Conservation (phyloP, 306 rosid genomes). For the Rubus idaeus region DNA sequence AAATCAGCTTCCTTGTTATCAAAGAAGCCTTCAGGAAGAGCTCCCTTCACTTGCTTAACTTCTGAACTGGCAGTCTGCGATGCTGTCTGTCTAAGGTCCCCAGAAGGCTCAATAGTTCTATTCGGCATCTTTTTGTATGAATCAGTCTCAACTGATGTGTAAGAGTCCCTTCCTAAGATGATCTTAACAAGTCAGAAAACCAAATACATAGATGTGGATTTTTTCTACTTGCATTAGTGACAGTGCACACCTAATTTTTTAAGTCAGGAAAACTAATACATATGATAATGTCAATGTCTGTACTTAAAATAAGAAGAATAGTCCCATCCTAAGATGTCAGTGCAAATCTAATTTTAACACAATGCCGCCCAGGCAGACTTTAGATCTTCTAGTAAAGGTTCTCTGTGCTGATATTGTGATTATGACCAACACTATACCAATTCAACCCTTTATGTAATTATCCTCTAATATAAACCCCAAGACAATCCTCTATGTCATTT, state of each 20-base stretch:
- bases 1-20: slow-evolving; percentile 96
- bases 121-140: slow-evolving; percentile 30
- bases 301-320: not conserved
- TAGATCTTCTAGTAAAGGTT: not conserved
- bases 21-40: slow-evolving; percentile 96
- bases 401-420: not conserved
- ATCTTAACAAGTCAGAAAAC: not conserved
- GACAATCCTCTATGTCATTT: not conserved
- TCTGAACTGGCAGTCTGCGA: slow-evolving; percentile 45
- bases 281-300: not conserved
- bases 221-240: not conserved
- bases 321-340: not conserved
- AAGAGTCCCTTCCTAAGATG: slow-evolving; percentile 43
- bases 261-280: not conserved
- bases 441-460: not conserved
- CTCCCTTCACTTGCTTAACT: slow-evolving; percentile 59
- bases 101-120: slow-evolving; percentile 32
- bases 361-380: not conserved
- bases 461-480: not conserved
- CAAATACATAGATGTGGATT: not conserved
- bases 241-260: not conserved
- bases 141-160: slow-evolving; percentile 34
- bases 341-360: not conserved
- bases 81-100: slow-evolving; percentile 38
- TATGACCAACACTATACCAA: not conserved